Evolutionary conservation across 192 early-diverging fungal species (phyloP), one percentile per base, ranked within the genome.

Genomic region (Umbelopsis ramanniana): DNA sequence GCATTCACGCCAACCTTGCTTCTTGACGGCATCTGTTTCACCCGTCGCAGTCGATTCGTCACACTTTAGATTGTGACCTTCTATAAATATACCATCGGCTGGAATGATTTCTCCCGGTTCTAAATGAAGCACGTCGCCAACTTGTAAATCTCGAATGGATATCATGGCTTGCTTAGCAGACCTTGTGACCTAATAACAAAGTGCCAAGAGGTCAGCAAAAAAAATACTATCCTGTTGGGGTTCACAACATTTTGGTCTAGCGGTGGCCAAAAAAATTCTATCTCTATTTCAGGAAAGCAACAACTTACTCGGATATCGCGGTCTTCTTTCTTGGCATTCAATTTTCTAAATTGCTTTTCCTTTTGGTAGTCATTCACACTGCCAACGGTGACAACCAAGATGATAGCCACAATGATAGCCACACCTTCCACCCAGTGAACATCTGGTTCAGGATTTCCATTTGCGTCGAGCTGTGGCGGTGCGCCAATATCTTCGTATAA

Each of bases 1-100:
- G 70, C 80, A 82, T 19, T 88, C 86, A 21, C 88, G 89, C 29
- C 83, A 79, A 0, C 81, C 75, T 66, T 85, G 81, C 76, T 99
- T 99, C 54, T 88, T 84, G 21, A 98, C 90, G 4, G 95, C 89
- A 73, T 96, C 89, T n/a, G 94, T 90, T 81, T 99, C 98, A 68
- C 98, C 98, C 7, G 97, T 97, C 40, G 94, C 89, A 7, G 96
- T 89, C 17, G 92, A 94, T 81, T 99, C 98, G 75, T 99, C 98
- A 69, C 90, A 92, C 33, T 85, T 82, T 37, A 98, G 78, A 75
- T 95, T 94, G 70, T 93, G 93, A 6, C 90, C 89, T 15, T 85
- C 81, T 29, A 99, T 69, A 23, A 96, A 89, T 29, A 98, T 81
- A 29, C 92, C 98, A 74, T 99, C 98, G 6, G 91, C 95, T 45